Evolutionary conservation across 441 rosid species (phyloP).

Genomic region (Pelargonium cotyledonis): DNA sequence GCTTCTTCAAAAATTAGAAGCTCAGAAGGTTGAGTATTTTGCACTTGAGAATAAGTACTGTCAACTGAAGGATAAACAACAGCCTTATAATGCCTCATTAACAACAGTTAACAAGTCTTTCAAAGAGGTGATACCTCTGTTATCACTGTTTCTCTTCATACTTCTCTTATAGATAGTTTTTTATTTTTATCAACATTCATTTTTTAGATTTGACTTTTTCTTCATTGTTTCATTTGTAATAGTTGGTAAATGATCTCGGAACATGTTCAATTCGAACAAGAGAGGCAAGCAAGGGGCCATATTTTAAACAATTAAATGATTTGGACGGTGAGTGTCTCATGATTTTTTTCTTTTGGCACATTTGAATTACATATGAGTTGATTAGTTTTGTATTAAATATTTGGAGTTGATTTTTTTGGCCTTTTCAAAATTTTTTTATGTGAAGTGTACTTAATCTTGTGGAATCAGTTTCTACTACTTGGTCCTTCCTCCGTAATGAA

Average conservation of each 20-base stretch:
- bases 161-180: background rate
- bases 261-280: conserved; percentile 43
- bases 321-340: conserved; percentile 41
- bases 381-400: background rate
- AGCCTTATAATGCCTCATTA: conserved; percentile 51
- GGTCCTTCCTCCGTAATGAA: no score
- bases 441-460: background rate
- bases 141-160: conserved; percentile 2
- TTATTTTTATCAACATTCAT: background rate
- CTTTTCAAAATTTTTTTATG: background rate
- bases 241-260: conserved; percentile 68
- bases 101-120: conserved; percentile 61
- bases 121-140: conserved; percentile 48
- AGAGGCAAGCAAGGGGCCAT: conserved; percentile 38
- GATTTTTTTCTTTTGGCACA: background rate
- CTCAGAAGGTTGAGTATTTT: conserved; percentile 68
- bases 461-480: no score
- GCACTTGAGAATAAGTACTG: conserved; percentile 53
- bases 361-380: background rate
- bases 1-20: conserved; percentile 77
- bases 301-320: conserved; percentile 24
- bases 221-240: conserved; percentile 27
- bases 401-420: background rate
- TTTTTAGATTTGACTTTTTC: conserved; percentile 4
- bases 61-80: conserved; percentile 54